Percentiles rank a stretch among this genome's conserved stretches.
Evolutionary conservation across 192 early-diverging fungal genomes (phyloP).

Genomic region (Chytriomyces hyalinus): DNA sequence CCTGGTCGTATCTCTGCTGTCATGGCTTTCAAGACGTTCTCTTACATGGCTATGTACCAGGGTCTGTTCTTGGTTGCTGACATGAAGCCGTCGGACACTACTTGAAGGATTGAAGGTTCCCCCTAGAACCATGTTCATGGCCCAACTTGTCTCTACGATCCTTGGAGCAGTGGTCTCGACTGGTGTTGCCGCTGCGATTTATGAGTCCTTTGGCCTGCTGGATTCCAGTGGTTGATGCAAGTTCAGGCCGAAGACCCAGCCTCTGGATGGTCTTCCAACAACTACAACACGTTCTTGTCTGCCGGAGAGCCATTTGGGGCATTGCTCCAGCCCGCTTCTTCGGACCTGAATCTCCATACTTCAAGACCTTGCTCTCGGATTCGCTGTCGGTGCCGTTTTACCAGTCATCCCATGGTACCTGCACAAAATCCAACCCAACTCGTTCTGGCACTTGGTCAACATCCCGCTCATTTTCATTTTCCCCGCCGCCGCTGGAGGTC

Average conservation of each 20-base stretch:
- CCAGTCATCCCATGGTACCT: slow-evolving; percentile 39
- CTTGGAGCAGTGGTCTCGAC: slow-evolving; percentile 56
- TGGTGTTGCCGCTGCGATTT: neutral
- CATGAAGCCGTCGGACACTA: slow-evolving; percentile 79
- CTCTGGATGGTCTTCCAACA: slow-evolving; percentile 20
- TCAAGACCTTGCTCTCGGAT: neutral
- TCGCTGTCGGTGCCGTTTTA: slow-evolving; percentile 30
- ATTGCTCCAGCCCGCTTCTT: slow-evolving; percentile 69
- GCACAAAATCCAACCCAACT: slow-evolving; percentile 33
- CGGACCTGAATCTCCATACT: slow-evolving; percentile 36
- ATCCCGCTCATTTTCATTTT: slow-evolving; percentile 5
- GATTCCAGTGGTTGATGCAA: neutral
- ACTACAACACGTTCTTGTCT: slow-evolving; percentile 61
- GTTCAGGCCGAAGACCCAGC: too few relatives aligned
- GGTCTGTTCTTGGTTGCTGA: too few relatives aligned
- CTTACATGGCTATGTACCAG: slow-evolving; percentile 78
- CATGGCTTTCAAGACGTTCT: slow-evolving; percentile 85
- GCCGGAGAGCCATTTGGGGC: slow-evolving; percentile 73
- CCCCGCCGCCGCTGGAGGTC: neutral
- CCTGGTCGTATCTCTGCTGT: slow-evolving; percentile 49
- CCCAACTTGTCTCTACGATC: slow-evolving; percentile 60
- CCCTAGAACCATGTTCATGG: slow-evolving; percentile 61
- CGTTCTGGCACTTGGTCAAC: slow-evolving; percentile 39
- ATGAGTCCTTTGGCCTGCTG: neutral
- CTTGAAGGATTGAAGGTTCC: slow-evolving; percentile 71